Conservation (phyloP, 352 stramenopile genomes). For the Phytophthora capsici region DNA sequence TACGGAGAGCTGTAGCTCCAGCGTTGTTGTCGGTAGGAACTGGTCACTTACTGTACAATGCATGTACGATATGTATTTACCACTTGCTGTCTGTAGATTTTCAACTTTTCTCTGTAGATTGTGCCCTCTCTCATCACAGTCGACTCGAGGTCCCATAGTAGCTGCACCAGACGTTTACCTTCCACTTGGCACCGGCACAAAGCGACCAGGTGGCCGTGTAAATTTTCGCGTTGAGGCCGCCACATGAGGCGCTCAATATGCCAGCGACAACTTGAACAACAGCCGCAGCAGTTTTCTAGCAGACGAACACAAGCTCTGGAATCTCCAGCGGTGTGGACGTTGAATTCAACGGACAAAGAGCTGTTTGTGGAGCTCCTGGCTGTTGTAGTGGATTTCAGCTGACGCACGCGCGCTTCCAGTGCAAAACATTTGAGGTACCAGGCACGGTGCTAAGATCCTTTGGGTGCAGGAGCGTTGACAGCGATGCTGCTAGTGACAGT, state of each 20-base stretch:
- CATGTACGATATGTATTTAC: too few species aligned
- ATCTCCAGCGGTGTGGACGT: constrained; percentile 3
- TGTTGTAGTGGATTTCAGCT: constrained; percentile 27
- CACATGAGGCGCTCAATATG: constrained; percentile 6
- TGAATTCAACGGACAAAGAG: constrained; percentile 17
- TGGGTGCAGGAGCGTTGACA: not conserved
- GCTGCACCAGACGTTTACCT: too few species aligned
- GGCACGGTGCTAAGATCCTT: not conserved
- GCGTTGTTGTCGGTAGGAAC: too few species aligned
- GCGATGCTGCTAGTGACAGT: not conserved
- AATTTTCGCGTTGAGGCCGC: constrained; percentile 17
- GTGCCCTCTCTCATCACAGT: too few species aligned
- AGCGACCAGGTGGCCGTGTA: constrained; percentile 4
- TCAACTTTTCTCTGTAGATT: too few species aligned
- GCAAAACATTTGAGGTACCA: not conserved
- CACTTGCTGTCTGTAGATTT: too few species aligned
- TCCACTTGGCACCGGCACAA: not conserved
- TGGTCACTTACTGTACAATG: too few species aligned
- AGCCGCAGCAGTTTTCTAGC: not conserved
- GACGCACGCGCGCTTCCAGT: constrained; percentile 1
- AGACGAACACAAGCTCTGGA: not conserved
- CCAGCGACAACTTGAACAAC: constrained; percentile 12
- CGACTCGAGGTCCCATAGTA: too few species aligned
- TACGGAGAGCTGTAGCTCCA: too few species aligned
- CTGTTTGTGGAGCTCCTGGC: constrained; percentile 9